These are phyloP conservation scores for Leptomonas seymouri DNA, from an alignment of 208 protist species.

Conservation along the genomic window DNA sequence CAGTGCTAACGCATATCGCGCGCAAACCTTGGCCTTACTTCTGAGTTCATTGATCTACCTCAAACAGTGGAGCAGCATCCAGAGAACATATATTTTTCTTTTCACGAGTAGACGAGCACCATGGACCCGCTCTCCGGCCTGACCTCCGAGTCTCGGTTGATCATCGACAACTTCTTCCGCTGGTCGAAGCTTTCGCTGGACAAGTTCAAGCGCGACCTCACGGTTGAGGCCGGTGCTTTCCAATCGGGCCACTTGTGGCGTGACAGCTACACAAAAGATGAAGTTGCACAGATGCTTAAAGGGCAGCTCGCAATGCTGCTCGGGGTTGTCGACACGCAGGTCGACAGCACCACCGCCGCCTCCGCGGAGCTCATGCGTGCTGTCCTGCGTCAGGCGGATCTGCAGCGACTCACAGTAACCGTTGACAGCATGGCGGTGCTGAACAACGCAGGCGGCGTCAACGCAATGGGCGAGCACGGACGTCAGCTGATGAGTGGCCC, in stretches of 20 bases:
- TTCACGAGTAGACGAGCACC: background rate
- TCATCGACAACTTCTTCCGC: slow-evolving; percentile 65
- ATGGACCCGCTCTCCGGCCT: slow-evolving; percentile 54
- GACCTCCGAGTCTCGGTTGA: slow-evolving; percentile 44
- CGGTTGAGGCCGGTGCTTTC: slow-evolving; percentile 60
- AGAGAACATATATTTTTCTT: too few relatives aligned
- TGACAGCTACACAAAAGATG: slow-evolving; percentile 51
- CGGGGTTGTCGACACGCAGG: slow-evolving; percentile 52
- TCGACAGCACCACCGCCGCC: slow-evolving; percentile 47
- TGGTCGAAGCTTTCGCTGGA: slow-evolving; percentile 71
- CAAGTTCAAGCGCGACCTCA: slow-evolving; percentile 63
- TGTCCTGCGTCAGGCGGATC: slow-evolving; percentile 70
- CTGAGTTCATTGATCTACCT: too few relatives aligned
- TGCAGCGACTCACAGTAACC: slow-evolving; percentile 52
- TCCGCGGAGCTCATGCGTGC: slow-evolving; percentile 68
- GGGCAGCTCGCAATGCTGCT: slow-evolving; percentile 62
- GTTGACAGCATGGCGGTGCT: slow-evolving; percentile 58
- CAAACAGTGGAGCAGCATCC: too few relatives aligned
- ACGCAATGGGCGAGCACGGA: slow-evolving; percentile 55
- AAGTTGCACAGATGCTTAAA: slow-evolving; percentile 54
- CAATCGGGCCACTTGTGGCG: slow-evolving; percentile 56
- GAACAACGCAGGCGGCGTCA: slow-evolving; percentile 52
- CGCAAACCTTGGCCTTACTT: too few relatives aligned
- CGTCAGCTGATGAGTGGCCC: slow-evolving; percentile 61
- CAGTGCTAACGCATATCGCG: too few relatives aligned